Conservation (phyloP, 2,329 filamentous ascomycete genomes). For the Septoria linicola region DNA sequence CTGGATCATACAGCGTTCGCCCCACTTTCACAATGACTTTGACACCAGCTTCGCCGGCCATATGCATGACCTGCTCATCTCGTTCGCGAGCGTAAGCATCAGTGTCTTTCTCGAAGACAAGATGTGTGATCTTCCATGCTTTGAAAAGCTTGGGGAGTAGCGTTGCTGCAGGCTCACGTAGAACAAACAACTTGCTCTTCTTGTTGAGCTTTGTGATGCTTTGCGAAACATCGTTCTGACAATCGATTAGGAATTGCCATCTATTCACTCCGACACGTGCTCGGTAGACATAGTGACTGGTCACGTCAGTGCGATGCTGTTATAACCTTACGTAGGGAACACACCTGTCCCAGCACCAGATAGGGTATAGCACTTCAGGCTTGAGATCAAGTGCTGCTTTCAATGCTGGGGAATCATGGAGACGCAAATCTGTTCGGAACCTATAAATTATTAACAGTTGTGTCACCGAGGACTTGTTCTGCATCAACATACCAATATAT, state of each 20-base stretch:
- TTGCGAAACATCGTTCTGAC: conserved; percentile 66
- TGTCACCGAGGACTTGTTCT: not conserved
- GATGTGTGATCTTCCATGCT: conserved; percentile 70
- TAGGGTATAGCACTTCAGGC: conserved; percentile 70
- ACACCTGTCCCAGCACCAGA: conserved; percentile 61
- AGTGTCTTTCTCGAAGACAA: conserved; percentile 77
- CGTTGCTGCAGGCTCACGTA: conserved; percentile 70
- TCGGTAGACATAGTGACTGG: conserved; percentile 72
- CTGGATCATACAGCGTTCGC: conserved; percentile 71
- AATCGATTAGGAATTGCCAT: conserved; percentile 75
- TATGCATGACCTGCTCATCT: conserved; percentile 58
- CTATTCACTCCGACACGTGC: conserved; percentile 69
- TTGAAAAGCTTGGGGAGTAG: conserved; percentile 71
- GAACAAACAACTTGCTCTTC: conserved; percentile 68
- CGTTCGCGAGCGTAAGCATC: conserved; percentile 68
- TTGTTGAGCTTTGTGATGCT: conserved; percentile 68
- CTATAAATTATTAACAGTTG: conserved; percentile 1
- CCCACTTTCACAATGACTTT: conserved; percentile 64
- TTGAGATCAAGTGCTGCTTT: conserved; percentile 69
- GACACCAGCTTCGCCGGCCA: conserved; percentile 66
- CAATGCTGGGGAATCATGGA: conserved; percentile 74
- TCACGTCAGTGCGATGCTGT: too few relatives aligned
- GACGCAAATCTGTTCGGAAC: conserved; percentile 72
- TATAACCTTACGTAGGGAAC: not conserved
- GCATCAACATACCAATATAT: conserved; percentile 60